A percentile compares a stretch with the other conserved stretches of the same genome.
These are phyloP conservation scores for Hymenoscyphus fructigenus DNA, from an alignment of 2,329 filamentous ascomycete genomes.

Conservation along the genomic window DNA sequence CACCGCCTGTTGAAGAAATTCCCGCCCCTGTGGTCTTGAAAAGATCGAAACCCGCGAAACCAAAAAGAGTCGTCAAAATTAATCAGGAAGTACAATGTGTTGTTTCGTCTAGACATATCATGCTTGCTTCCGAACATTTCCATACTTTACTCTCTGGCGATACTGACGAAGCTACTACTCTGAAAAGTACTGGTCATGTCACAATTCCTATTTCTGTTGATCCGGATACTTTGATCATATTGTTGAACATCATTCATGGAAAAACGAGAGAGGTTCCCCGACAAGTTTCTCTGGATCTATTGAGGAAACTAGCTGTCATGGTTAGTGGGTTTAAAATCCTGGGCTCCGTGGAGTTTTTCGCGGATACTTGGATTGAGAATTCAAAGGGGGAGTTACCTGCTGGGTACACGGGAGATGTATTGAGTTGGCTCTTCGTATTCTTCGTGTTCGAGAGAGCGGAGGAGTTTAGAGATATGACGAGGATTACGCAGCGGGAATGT, in stretches of 20 bases:
- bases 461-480: slow-evolving; percentile 27
- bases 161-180: slow-evolving; percentile 15
- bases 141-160: slow-evolving; percentile 19
- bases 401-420: slow-evolving; percentile 23
- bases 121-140: slow-evolving; percentile 26
- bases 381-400: slow-evolving; percentile 24
- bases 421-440: slow-evolving; percentile 25
- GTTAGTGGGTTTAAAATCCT: slow-evolving; percentile 44
- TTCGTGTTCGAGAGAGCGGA: slow-evolving; percentile 25
- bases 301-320: slow-evolving; percentile 46
- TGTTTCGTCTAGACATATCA: slow-evolving; percentile 28
- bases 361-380: slow-evolving; percentile 43
- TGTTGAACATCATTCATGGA: slow-evolving; percentile 48
- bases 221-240: slow-evolving; percentile 40
- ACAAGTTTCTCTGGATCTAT: slow-evolving; percentile 40
- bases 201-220: slow-evolving; percentile 30
- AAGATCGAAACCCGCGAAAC: neutral
- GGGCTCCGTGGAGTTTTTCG: slow-evolving; percentile 44
- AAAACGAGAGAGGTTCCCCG: slow-evolving; percentile 42
- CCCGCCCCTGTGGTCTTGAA: neutral
- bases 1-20: slow-evolving; percentile 3
- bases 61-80: neutral
- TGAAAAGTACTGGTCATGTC: slow-evolving; percentile 20
- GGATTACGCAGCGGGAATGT: slow-evolving; percentile 22
- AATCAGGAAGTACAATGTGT: slow-evolving; percentile 21